phyloP scores from a whole-genome alignment of 129 eudicot species.

The Flaveria trinervia region DNA sequence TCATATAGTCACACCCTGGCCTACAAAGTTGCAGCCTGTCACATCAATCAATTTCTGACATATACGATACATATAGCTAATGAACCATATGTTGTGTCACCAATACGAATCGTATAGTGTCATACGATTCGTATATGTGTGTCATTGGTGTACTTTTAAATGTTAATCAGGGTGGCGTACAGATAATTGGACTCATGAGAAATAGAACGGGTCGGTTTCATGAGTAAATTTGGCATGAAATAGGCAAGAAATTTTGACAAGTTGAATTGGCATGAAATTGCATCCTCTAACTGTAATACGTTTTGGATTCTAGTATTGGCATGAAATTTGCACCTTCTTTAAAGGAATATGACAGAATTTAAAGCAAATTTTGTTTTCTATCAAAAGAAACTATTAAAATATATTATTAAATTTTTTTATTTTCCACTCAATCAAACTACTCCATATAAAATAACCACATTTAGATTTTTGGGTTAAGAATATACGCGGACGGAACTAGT shows the following conservation, averaged over 20 bases:
- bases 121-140: too few relatives aligned
- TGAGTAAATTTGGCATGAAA: constrained; percentile 30
- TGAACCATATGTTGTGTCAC: too few relatives aligned
- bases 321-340: constrained; percentile 1
- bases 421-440: neutral
- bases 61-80: too few relatives aligned
- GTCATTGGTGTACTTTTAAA: too few relatives aligned
- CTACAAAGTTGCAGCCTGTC: too few relatives aligned
- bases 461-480: too few relatives aligned
- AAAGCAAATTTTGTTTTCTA: neutral
- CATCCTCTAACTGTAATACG: constrained; percentile 11
- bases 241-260: constrained; percentile 24
- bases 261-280: constrained; percentile 16
- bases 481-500: too few relatives aligned
- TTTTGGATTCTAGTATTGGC: neutral
- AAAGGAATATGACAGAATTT: constrained; percentile 3
- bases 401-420: neutral
- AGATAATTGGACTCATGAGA: too few relatives aligned
- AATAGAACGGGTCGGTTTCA: neutral
- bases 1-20: too few relatives aligned
- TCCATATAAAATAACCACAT: neutral
- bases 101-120: too few relatives aligned
- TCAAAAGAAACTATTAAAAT: neutral
- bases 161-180: too few relatives aligned
- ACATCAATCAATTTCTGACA: too few relatives aligned